phyloP scores from a whole-genome alignment of 768 basidiomycete species.

The Pleurotus giganteus region DNA sequence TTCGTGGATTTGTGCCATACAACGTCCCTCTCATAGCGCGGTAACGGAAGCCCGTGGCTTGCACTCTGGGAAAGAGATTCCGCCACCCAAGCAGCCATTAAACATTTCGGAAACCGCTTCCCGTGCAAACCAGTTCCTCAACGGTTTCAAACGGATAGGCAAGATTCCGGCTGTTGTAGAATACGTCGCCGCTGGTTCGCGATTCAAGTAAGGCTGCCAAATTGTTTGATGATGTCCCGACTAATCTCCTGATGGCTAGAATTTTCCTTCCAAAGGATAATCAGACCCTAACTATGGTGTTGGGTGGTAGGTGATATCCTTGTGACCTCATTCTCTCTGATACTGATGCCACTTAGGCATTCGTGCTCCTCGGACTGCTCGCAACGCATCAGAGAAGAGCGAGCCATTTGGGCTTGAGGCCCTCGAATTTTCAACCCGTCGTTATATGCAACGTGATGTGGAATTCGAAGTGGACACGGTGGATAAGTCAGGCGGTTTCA shows the following conservation, averaged over 20 bases:
- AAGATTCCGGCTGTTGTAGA: slow-evolving; percentile 85
- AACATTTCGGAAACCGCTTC: slow-evolving; percentile 85
- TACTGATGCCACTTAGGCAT: slow-evolving; percentile 54
- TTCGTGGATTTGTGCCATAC: slow-evolving; percentile 6
- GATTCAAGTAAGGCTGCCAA: slow-evolving; percentile 73
- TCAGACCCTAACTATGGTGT: slow-evolving; percentile 88
- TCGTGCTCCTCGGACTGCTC: slow-evolving; percentile 74
- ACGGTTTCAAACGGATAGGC: slow-evolving; percentile 88
- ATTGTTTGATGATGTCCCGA: neutral
- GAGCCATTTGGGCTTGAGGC: slow-evolving; percentile 90
- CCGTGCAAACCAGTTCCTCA: slow-evolving; percentile 85
- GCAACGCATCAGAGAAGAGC: slow-evolving; percentile 76
- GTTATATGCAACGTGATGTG: slow-evolving; percentile 92
- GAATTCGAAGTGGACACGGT: slow-evolving; percentile 89
- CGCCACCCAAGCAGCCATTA: slow-evolving; percentile 74
- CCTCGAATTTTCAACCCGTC: slow-evolving; percentile 70
- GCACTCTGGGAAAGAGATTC: slow-evolving; percentile 89
- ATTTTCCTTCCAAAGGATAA: slow-evolving; percentile 89
- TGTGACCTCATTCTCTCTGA: neutral
- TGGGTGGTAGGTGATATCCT: slow-evolving; percentile 55
- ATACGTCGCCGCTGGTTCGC: slow-evolving; percentile 90
- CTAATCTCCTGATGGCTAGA: slow-evolving; percentile 33
- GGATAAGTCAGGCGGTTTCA: slow-evolving; percentile 96
- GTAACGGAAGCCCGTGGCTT: slow-evolving; percentile 76
- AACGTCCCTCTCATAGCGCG: slow-evolving; percentile 49